Evolutionary conservation across 176 grass and related monocot species (phyloP), one percentile per base, ranked within the genome.

Genomic region (Rhipidocladum racemiflorum): DNA sequence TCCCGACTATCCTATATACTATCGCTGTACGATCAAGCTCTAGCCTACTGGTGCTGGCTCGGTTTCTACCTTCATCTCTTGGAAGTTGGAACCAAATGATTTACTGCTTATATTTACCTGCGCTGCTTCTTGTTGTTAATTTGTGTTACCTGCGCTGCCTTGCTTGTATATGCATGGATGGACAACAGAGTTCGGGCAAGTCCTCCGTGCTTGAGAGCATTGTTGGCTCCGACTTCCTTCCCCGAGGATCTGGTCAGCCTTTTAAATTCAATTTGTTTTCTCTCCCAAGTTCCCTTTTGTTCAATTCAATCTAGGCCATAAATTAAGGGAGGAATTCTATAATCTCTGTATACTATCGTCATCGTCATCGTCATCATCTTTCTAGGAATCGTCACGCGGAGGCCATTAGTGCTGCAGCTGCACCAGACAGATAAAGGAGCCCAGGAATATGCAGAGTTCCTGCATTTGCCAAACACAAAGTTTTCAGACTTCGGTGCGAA

Each of bases 301-400:
- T 75, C 40, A 34, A 34, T 25, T 50, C 48, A 15, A 46, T 15
- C 44, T 15, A 13, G 44, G 3, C 12, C 44, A 46, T 46, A 46
- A 46, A 46, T 14, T 14, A 3, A 46, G 3, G 14, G 15, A 15
- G 44, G 13, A 46, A 46, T 46, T 15, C 44, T 14, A 46, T 46
- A 46, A 13, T 46, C 12, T 49, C 61, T 49, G 65, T 39, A 27
- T 36, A 17, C 9, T 29, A 27, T 59, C 20, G 61, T 9, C 50
- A 79, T 84, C 38, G 13, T 61, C 20, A 66, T 9, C 50, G 76
- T 84, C 38, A 17, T 61, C 34, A 27, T 29, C 59, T 68, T 6
- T 69, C n/a, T 60, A 97, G 95, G 95, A 32, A 97, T 97, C 83
- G 95, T 97, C 90, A 97, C 95, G 56, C 89, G 95, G 68, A 87